Conservation (phyloP, 345 rosid genomes). For the Abelmoschus esculentus region DNA sequence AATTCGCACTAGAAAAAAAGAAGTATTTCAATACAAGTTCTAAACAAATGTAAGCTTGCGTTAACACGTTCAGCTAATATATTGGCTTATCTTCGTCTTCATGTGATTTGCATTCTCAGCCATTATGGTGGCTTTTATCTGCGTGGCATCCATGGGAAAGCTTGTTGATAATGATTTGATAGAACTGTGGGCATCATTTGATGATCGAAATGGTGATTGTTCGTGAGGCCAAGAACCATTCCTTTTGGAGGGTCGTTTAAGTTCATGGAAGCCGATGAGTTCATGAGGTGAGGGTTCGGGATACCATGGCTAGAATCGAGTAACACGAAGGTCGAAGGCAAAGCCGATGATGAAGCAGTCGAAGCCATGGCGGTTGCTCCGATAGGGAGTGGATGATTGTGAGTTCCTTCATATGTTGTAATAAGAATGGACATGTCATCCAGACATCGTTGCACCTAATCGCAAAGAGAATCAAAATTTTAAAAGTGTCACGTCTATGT, state of each 20-base stretch:
- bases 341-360: slow-evolving; percentile 60
- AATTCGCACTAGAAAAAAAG: background rate
- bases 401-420: slow-evolving; percentile 77
- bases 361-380: slow-evolving; percentile 83
- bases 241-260: slow-evolving; percentile 35
- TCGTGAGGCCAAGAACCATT: slow-evolving; percentile 38
- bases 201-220: background rate
- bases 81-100: background rate
- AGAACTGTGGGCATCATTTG: background rate
- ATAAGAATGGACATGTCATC: slow-evolving; percentile 72
- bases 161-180: slow-evolving; percentile 7
- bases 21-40: background rate
- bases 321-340: slow-evolving; percentile 38
- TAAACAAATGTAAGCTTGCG: slow-evolving; percentile 7
- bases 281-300: background rate
- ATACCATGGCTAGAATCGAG: slow-evolving; percentile 31
- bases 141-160: slow-evolving; percentile 23
- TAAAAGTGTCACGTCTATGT: background rate
- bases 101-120: background rate
- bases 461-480: background rate
- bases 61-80: slow-evolving; percentile 15
- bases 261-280: slow-evolving; percentile 22
- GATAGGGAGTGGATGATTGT: slow-evolving; percentile 62
- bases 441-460: slow-evolving; percentile 70
- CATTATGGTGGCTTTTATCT: slow-evolving; percentile 1